Evolutionary conservation across 1,284 basidiomycete species (phyloP), one percentile per base, ranked within the genome.

Genomic region (Fomitopsis betulina): DNA sequence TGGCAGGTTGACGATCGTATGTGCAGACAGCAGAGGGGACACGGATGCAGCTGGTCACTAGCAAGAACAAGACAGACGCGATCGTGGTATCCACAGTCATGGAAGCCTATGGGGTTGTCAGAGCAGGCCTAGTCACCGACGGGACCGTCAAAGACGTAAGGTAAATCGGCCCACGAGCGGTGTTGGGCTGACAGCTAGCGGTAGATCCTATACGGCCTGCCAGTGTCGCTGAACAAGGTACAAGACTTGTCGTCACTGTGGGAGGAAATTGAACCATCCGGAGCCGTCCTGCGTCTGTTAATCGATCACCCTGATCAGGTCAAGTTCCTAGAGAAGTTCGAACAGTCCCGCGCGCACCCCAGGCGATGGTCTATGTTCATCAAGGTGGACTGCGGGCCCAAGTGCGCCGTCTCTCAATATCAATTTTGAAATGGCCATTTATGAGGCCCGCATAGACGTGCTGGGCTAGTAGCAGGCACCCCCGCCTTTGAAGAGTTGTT

Each of bases 171-270:
- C 17, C 15, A 21, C 13, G 15, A 40, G 38, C 54, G 19, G 32
- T 25, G 39, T n/a, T 15, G 25, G 25, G 43, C 23, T 21, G 40
- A 35, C 39, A 19, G 12, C 56, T 58, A 58, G 60, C 52, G 45
- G 54, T 64, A 94, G 91, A 83, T 95, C 61, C 75, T 94, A 15
- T 94, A 94, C 68, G 88, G 89, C 3, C 75, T 93, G 45, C 91
- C 92, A 4, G 72, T 92, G 3, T 78, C 79, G 7, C 63, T 79
- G 5, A 89, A 89, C 75, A 92, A 91, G 73, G 75, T 94, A 25
- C 79, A 79, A 40, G 91, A 94, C 66, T 73, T 94, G 12, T 81
- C 83, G 35, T 70, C 69, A 8, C 75, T 93, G 17, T 81, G 83
- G 70, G 78, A 84, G 47, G 78, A 80, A 61, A 72, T 91, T 42